Evolutionary conservation across 1,284 basidiomycete genomes (phyloP).

Genomic region (Rhodotorula sp.): DNA sequence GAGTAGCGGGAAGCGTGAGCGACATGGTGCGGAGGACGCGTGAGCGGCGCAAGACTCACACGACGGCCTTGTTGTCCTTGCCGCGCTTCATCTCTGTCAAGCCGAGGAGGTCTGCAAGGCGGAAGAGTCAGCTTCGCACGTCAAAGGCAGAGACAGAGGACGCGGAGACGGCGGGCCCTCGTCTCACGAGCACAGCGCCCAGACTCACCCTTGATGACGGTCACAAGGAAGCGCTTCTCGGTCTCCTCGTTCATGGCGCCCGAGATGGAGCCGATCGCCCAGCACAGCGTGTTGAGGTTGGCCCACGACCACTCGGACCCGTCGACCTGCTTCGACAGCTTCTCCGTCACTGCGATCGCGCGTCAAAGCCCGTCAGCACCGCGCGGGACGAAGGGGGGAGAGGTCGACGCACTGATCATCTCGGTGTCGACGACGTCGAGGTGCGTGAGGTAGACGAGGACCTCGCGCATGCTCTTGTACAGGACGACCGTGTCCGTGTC

Average conservation of each 20-base stretch:
- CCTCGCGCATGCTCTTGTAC: conserved; percentile 98
- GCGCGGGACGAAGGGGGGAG: neutral
- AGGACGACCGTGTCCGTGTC: conserved; percentile 98
- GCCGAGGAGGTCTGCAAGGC: conserved; percentile 68
- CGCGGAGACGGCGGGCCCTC: neutral
- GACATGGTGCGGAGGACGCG: too few species aligned
- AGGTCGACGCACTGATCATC: conserved; percentile 64
- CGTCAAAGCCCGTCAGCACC: neutral
- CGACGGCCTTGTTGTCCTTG: conserved; percentile 99
- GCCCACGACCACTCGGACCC: conserved; percentile 97
- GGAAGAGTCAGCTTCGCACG: too few species aligned
- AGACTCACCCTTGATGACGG: conserved; percentile 81
- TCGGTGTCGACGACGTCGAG: conserved; percentile 95
- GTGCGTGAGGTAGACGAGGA: conserved; percentile 85
- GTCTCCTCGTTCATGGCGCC: conserved; percentile 99
- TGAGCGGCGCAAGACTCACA: conserved; percentile 50
- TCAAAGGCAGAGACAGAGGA: neutral
- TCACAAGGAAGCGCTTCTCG: conserved; percentile 98
- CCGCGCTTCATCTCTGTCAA: conserved; percentile 98
- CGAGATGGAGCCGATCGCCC: conserved; percentile 99
- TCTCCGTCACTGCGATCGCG: conserved; percentile 69
- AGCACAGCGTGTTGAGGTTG: conserved; percentile 98
- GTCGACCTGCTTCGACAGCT: conserved; percentile 81
- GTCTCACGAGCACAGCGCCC: neutral
- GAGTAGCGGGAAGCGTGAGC: neutral